phyloP scores from a whole-genome alignment of 495 filamentous ascomycete genomes.

The Saxophila tyrrhenica region DNA sequence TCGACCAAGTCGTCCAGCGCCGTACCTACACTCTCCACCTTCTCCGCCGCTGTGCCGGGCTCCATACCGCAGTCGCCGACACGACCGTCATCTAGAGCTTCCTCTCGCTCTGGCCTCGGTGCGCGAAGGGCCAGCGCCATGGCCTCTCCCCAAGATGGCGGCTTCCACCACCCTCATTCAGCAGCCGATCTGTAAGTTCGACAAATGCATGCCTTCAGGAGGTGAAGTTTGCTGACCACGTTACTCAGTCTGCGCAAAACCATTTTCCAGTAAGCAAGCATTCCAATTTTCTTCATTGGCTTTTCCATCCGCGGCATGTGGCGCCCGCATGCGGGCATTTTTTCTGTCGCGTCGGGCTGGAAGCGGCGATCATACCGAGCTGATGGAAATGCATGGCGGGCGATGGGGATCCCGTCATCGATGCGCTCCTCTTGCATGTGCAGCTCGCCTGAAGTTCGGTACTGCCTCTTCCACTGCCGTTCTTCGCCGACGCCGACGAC shows the following conservation, averaged over 20 bases:
- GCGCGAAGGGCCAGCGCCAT: conserved; percentile 14
- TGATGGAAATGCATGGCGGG: no score
- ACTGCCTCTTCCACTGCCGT: not conserved
- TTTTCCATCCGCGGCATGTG: no score
- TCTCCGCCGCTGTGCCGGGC: conserved; percentile 1
- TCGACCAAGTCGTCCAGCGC: conserved; percentile 16
- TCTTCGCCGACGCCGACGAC: not conserved
- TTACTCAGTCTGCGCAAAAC: conserved; percentile 36
- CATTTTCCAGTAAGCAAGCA: conserved; percentile 37
- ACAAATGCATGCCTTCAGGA: no score
- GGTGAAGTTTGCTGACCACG: no score
- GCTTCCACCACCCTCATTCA: conserved; percentile 35
- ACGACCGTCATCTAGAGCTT: conserved; percentile 5
- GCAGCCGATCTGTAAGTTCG: conserved; percentile 36
- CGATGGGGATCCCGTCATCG: no score
- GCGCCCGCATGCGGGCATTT: no score
- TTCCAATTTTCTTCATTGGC: conserved; percentile 4
- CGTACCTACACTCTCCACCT: conserved; percentile 16
- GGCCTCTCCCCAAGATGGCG: conserved; percentile 9
- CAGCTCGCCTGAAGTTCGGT: not conserved
- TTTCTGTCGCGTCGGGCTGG: no score
- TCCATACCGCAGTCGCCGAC: not conserved
- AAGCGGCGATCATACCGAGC: no score
- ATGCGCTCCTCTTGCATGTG: not conserved
- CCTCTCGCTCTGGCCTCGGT: conserved; percentile 6